These are phyloP conservation scores for Musa balbisiana DNA, from an alignment of 202 grass and related monocot genomes.

Conservation along the genomic window DNA sequence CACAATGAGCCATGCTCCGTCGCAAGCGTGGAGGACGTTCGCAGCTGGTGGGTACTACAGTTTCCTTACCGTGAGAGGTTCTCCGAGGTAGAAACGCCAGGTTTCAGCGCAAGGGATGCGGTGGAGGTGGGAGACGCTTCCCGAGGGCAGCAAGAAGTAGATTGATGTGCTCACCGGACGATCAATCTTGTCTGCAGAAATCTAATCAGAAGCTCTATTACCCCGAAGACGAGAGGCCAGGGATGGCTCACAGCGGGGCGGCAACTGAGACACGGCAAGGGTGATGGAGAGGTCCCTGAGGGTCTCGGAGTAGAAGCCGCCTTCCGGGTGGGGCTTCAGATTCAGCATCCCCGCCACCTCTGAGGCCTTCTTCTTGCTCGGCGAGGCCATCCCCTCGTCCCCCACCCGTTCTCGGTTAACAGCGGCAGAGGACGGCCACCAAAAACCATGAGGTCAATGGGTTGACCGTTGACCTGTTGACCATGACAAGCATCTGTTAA, in stretches of 20 bases:
- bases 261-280: slow-evolving; percentile 75
- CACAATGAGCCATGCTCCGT: neutral
- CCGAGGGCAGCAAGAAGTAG: slow-evolving; percentile 71
- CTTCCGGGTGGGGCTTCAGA: slow-evolving; percentile 86
- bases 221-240: too few relatives aligned
- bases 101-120: slow-evolving; percentile 95
- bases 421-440: too few relatives aligned
- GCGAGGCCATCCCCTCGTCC: slow-evolving; percentile 17
- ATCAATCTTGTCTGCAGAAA: slow-evolving; percentile 67
- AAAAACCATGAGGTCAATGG: too few relatives aligned
- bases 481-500: too few relatives aligned
- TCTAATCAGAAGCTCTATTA: neutral
- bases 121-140: slow-evolving; percentile 69
- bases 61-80: slow-evolving; percentile 79
- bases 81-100: slow-evolving; percentile 97
- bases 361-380: slow-evolving; percentile 41
- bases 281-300: slow-evolving; percentile 78
- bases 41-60: neutral
- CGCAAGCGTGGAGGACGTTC: neutral
- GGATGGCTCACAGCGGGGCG: slow-evolving; percentile 52
- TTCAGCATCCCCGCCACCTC: slow-evolving; percentile 70
- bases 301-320: slow-evolving; percentile 76
- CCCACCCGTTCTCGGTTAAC: neutral
- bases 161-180: slow-evolving; percentile 87
- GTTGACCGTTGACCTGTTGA: too few relatives aligned